Evolutionary conservation across 192 early-diverging fungal species (phyloP).

Genomic region (Coemansia sp.): DNA sequence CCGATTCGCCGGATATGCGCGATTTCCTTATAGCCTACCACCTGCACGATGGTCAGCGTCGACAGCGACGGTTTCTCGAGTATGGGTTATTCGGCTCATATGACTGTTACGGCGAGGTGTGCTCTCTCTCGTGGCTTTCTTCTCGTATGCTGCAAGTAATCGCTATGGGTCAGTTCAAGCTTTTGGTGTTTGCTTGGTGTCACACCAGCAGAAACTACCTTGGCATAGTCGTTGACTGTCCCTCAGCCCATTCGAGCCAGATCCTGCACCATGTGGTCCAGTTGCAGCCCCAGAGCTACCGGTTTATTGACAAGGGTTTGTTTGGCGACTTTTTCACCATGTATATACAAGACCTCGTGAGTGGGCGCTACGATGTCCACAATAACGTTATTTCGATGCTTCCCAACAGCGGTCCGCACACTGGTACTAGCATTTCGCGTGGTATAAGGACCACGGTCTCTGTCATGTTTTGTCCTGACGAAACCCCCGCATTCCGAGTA

Average conservation of each 20-base stretch:
- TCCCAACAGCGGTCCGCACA: slow-evolving; percentile 42
- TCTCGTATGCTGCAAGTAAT: slow-evolving; percentile 53
- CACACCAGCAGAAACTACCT: slow-evolving; percentile 42
- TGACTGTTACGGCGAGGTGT: slow-evolving; percentile 48
- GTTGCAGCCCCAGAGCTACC: slow-evolving; percentile 40
- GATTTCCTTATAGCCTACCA: slow-evolving; percentile 53
- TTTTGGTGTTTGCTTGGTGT: slow-evolving; percentile 52
- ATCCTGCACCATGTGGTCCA: slow-evolving; percentile 50
- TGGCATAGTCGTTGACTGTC: slow-evolving; percentile 39
- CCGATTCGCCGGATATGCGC: slow-evolving; percentile 40
- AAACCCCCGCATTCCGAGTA: slow-evolving; percentile 25
- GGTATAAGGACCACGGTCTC: slow-evolving; percentile 48
- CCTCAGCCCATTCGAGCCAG: background rate
- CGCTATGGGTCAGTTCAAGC: slow-evolving; percentile 23
- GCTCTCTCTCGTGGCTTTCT: slow-evolving; percentile 45
- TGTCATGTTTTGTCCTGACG: slow-evolving; percentile 48
- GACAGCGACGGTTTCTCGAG: slow-evolving; percentile 20
- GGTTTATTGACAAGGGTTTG: slow-evolving; percentile 37
- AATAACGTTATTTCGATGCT: slow-evolving; percentile 35
- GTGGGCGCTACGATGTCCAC: slow-evolving; percentile 26
- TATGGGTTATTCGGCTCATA: slow-evolving; percentile 48
- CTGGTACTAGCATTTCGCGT: slow-evolving; percentile 20
- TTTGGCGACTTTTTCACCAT: slow-evolving; percentile 44
- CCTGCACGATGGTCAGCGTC: slow-evolving; percentile 51
- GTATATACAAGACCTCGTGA: slow-evolving; percentile 33